Base-by-base conservation (phyloP, 208 protist genomes). In the Leishmania guyanensis region DNA sequence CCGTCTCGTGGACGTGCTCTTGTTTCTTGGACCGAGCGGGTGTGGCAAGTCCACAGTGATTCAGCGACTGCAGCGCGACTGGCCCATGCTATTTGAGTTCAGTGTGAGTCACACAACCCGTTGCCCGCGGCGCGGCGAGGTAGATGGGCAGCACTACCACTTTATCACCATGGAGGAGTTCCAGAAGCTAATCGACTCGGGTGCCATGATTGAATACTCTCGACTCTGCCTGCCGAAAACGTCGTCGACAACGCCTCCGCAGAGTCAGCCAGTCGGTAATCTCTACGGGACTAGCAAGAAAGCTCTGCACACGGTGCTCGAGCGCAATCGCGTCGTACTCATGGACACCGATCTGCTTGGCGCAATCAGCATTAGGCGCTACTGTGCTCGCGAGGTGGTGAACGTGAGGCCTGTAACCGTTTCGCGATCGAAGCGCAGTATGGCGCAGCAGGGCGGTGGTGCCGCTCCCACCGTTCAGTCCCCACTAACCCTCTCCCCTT, bases 31-130 rank as follows among this genome's bases (percentile, higher is more conserved):
- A 2, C 93, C 95, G 22, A 94, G 89, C 56, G 97, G 97, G 20
- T 88, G 90, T 50, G 97, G 97, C 29, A 98, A 98, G 86, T 88
- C 93, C 10, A 98, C 97, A 14, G 78, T 98, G 29, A 95, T 98
- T 77, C 43, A 80, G 17, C 77, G 85, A 20, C 88, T 98, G 4
- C 83, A 90, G 39, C 62, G 36, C 16, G 82, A 87, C 29, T 94
- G 87, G 77, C 92, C 93, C 22, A 71, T 85, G 20, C 66, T 77
- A 12, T 98, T 98, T 73, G 89, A 88, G 66, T 98, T 98, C 69
- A 93, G 88, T 54, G 89, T 98, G 14, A 98, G 94, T 77, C 91
- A 97, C 90, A 98, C 97, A 22, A 98, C 97, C 6, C 90, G 97
- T 48, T 29, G 74, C 43, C 91, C 94, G 36, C 88, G 95, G 16